Evolutionary conservation across 805 yeast species (phyloP).

Genomic region (Saccharomycopsis microspora): DNA sequence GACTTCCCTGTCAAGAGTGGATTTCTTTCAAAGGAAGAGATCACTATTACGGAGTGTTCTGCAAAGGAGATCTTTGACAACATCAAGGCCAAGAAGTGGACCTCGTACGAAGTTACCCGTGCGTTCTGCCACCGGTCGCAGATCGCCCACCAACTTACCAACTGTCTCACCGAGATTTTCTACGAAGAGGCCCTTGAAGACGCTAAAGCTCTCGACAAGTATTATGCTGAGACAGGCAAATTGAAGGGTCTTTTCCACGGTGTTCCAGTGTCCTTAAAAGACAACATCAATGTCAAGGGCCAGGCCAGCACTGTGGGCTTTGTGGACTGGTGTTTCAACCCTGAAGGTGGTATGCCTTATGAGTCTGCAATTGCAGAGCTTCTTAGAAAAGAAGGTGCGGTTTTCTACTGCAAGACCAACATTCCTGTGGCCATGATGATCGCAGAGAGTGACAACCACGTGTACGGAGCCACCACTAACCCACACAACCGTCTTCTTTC

Average conservation of each 20-base stretch:
- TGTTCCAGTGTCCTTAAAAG: conserved; percentile 51
- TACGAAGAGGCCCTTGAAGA: conserved; percentile 46
- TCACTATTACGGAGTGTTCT: conserved; percentile 28
- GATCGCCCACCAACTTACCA: conserved; percentile 43
- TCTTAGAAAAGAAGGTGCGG: conserved; percentile 37
- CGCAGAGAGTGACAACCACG: conserved; percentile 49
- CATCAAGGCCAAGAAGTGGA: conserved; percentile 25
- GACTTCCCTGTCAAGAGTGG: conserved; percentile 28
- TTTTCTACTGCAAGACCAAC: conserved; percentile 52
- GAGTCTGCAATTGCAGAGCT: conserved; percentile 16
- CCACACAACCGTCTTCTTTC: conserved; percentile 46
- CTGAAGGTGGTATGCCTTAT: not conserved
- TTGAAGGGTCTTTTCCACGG: conserved; percentile 55
- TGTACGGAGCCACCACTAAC: conserved; percentile 49
- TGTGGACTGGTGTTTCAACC: conserved; percentile 19
- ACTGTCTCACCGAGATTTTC: conserved; percentile 28
- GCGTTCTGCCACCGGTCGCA: conserved; percentile 53
- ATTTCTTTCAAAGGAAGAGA: conserved; percentile 24
- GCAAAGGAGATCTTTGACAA: conserved; percentile 22
- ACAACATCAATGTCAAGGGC: conserved; percentile 29
- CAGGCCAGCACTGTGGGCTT: conserved; percentile 38
- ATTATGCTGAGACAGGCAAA: conserved; percentile 33
- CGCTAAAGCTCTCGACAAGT: conserved; percentile 46
- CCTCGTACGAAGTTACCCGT: conserved; percentile 35
- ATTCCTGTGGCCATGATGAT: conserved; percentile 68